Evolutionary conservation across 2,329 filamentous ascomycete species (phyloP), one percentile per base, ranked within the genome.

Genomic region (Cercospora berteroae): DNA sequence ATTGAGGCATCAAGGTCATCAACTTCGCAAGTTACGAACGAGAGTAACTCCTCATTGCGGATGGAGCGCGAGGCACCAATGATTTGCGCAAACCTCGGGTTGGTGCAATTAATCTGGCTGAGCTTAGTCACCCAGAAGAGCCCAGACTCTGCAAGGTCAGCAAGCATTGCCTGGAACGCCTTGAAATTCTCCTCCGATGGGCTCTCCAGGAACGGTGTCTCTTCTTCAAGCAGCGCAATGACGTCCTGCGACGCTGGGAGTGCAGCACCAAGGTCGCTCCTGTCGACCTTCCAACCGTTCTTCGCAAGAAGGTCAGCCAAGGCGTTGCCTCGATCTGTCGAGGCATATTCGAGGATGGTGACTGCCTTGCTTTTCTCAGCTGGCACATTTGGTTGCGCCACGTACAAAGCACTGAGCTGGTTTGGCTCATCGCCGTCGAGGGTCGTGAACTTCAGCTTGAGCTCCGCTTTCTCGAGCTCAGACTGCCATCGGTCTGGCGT

Each of bases 71-170:
- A 48, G 18, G 42, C 42, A 48, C 42, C 42, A 20, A 48, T 48
- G 42, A 48, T 48, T 20, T 20, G 42, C 42, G 42, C 42, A 9
- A 48, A 48, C 3, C 42, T 48, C 18, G 42, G 42, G 42, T 48
- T 12, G 18, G n/a, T 18, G 12, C 42, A 48, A n/a, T 39, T 29
- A 9, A 64, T 57, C 18, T 57, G 44, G 20, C 61, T 31, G n/a
- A 27, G n/a, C 56, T 57, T 57, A n/a, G 61, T 64, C 20, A 64
- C 18, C 61, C 61, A 64, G 27, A 64, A 57, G 61, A 64, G 55
- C 5, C 61, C 27, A 25, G 25, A 29, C 20, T 39, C 61, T 39
- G 20, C 23, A 27, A 63, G n/a, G 18, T 12, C 29, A 33, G 42
- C 29, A 16, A 58, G 18, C 44, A 50, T 50, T 13, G 18, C 20